These are phyloP conservation scores for Xylaria palmicola DNA, from an alignment of 495 filamentous ascomycete genomes.

Conservation along the genomic window DNA sequence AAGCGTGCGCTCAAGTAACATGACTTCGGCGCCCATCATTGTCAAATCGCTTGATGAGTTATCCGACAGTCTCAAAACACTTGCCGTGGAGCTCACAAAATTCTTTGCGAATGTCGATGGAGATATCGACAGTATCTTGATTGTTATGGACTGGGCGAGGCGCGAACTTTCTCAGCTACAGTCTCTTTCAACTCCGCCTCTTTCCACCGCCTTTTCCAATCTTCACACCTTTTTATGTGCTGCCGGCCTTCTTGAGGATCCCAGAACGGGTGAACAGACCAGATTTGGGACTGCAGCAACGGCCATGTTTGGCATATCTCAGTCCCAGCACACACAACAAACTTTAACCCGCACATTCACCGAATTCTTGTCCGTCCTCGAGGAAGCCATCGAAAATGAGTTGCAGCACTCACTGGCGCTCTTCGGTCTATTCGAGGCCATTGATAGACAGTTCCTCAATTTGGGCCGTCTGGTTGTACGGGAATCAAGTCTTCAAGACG, in stretches of 20 bases:
- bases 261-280: constrained; percentile 59
- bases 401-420: constrained; percentile 71
- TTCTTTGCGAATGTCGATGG: constrained; percentile 92
- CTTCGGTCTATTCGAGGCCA: constrained; percentile 80
- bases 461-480: constrained; percentile 81
- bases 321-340: constrained; percentile 71
- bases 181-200: constrained; percentile 50
- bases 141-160: constrained; percentile 93
- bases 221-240: constrained; percentile 70
- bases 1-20: constrained; percentile 81
- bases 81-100: constrained; percentile 76
- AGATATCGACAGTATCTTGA: constrained; percentile 83
- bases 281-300: constrained; percentile 62
- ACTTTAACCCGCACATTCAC: constrained; percentile 83
- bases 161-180: constrained; percentile 65
- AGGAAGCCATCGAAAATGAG: constrained; percentile 83
- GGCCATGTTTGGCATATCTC: constrained; percentile 73
- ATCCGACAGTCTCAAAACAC: constrained; percentile 75
- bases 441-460: constrained; percentile 86
- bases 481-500: constrained; percentile 76
- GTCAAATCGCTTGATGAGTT: constrained; percentile 79
- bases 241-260: constrained; percentile 67
- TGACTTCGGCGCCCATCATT: constrained; percentile 83
- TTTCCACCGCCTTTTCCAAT: constrained; percentile 70
- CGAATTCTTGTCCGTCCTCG: constrained; percentile 81